Evolutionary conservation across 768 basidiomycete species (phyloP), one percentile per base, ranked within the genome.

Genomic region (Hydnomerulius pinastri): DNA sequence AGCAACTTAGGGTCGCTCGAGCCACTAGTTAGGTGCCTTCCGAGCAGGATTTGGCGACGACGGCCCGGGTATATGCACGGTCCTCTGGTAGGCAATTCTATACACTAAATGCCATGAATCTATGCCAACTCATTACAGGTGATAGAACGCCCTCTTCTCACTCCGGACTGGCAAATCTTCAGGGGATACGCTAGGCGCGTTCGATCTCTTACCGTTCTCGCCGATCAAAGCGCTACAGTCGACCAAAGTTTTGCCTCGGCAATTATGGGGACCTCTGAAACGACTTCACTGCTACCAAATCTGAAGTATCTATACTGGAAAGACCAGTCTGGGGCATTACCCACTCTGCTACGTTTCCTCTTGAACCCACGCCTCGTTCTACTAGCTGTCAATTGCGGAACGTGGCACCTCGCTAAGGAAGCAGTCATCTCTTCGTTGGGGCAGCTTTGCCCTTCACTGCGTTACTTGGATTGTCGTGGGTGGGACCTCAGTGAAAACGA

Each of bases 31-130:
- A 50, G 21, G 18, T 50, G 49, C 25, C 24, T 50, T 17, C 49
- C 49, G 12, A 50, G 49, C n/a, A n/a, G n/a, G 49, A 50, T 29
- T 18, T 49, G 29, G n/a, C n/a, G n/a, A n/a, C n/a, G n/a, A n/a
- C n/a, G n/a, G n/a, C n/a, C n/a, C n/a, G n/a, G n/a, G n/a, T n/a
- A n/a, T n/a, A n/a, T n/a, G n/a, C n/a, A n/a, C n/a, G n/a, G n/a
- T n/a, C n/a, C n/a, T n/a, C n/a, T n/a, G n/a, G n/a, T n/a, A n/a
- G n/a, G n/a, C n/a, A n/a, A n/a, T n/a, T n/a, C n/a, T n/a, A n/a
- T n/a, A n/a, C n/a, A n/a, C n/a, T n/a, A n/a, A n/a, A n/a, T n/a
- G n/a, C n/a, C n/a, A n/a, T n/a, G n/a, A n/a, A n/a, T n/a, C n/a
- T n/a, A n/a, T n/a, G n/a, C n/a, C n/a, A n/a, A n/a, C n/a, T n/a